Evolutionary conservation across 345 rosid genomes (phyloP).

Genomic region (Citrus sinensis): DVS_A1.0 CM039165.1:37297501-37298000

Average conservation of each 20-base stretch:
- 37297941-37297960: neutral
- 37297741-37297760: too few species aligned
- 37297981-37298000: slow-evolving; percentile 5
- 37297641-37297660: neutral
- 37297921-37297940: neutral
- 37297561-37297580: slow-evolving; percentile 23
- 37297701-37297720: too few species aligned
- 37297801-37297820: slow-evolving; percentile 11
- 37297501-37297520: slow-evolving; percentile 21
- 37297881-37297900: slow-evolving; percentile 3
- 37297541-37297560: slow-evolving; percentile 16
- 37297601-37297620: slow-evolving; percentile 21
- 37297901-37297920: slow-evolving; percentile 4
- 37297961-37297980: slow-evolving; percentile 12
- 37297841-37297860: slow-evolving; percentile 9
- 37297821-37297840: slow-evolving; percentile 1
- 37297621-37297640: neutral
- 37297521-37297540: slow-evolving; percentile 8
- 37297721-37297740: too few species aligned
- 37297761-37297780: neutral
- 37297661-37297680: neutral
- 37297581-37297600: slow-evolving; percentile 11
- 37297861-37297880: neutral
- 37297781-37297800: neutral
- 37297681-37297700: neutral